Evolutionary conservation across 2,329 filamentous ascomycete genomes (phyloP), one percentile per base, ranked within the genome.

Genomic region (Phoma sp.): DNA sequence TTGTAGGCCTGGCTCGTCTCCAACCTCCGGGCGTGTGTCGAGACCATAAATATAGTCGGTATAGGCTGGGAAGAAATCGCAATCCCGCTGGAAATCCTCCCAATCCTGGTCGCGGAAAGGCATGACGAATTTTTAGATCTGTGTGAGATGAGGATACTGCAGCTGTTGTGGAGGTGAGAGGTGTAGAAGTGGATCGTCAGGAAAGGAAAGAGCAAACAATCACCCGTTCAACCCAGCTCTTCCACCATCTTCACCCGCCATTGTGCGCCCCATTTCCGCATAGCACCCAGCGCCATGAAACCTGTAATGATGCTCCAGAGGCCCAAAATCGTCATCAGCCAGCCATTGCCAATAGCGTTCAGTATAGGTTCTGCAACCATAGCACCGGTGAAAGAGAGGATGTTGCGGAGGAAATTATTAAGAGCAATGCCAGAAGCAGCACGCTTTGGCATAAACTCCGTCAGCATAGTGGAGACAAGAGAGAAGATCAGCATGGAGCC

Each of bases 241-340:
- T 62, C 57, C 12, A 90, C 85, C 85, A 91, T 89, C 27, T 75
- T 73, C 45, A 77, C 77, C 65, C 89, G 82, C 89, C 89, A 92
- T 64, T 77, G 79, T 17, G 81, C 77, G 0, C 85, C 85, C 64
- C 83, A 88, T 59, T 77, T 82, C 64, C 80, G 80, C 76, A 93
- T 82, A 0, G 83, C 73, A 75, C 82, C 86, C 21, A 93, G 83
- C 15, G 85, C 81, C 6, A 75, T 68, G 51, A 51, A 64, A 2
- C 66, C 68, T n/a, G 64, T 70, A 1, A 84, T 68, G 68, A 89
- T 81, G 40, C 69, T 70, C 68, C 67, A 72, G 1, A 89, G 79
- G 2, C 71, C 74, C 32, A 77, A 40, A 5, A 76, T 74, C 1
- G 74, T 76, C 62, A 70, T 75, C 21, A 77, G 33, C 75, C 75